Base-by-base conservation (phyloP, 1,284 basidiomycete genomes). In the Puccinia novopanici region DNA sequence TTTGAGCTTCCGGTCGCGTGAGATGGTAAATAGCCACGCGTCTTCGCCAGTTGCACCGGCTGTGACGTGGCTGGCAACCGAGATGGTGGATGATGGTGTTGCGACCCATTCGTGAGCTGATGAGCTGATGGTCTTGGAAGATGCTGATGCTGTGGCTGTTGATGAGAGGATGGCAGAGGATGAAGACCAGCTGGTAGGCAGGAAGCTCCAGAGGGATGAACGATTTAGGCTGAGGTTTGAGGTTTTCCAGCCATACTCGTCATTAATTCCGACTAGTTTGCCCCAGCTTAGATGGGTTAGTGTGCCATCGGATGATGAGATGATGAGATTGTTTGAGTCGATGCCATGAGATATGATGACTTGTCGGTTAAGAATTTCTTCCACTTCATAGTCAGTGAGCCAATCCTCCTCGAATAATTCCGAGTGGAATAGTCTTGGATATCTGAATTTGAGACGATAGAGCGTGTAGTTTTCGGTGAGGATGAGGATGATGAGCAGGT, bases 1-100 rank as follows among this genome's bases (percentile, higher is more conserved):
- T 70, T 93, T 89, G 63, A 97, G 87, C 76, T 91, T 91, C 79
- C 91, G 89, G 87, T 97, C 94, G 80, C 93, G 89, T n/a, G 94
- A 94, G 70, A 97, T 88, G 0, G 93, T 91, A 89, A 93, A 95
- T 27, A 91, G 86, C 82, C 92, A 88, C 15, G 88, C 89, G 50
- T 80, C 78, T 55, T 80, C 48, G 13, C 71, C 70, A 30, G 54
- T 17, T n/a, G 54, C 42, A 34, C 61, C 70, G 27, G 45, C 27
- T 13, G 55, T 63, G 6, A 74, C 24, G 57, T 65, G 71, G 27
- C 59, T 80, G 3, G 78, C 70, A 40, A 80, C 74, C 19, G 78
- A 73, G 59, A 80, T 80, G 2, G 78, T 67, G 9, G 78, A 65
- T 30, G 57, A 24, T 2, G 78, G 71, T 19, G 78, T 80, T 19